These are phyloP conservation scores for Colletotrichum sp. DNA, from an alignment of 2,329 filamentous ascomycete species.

Conservation along the genomic window DNA sequence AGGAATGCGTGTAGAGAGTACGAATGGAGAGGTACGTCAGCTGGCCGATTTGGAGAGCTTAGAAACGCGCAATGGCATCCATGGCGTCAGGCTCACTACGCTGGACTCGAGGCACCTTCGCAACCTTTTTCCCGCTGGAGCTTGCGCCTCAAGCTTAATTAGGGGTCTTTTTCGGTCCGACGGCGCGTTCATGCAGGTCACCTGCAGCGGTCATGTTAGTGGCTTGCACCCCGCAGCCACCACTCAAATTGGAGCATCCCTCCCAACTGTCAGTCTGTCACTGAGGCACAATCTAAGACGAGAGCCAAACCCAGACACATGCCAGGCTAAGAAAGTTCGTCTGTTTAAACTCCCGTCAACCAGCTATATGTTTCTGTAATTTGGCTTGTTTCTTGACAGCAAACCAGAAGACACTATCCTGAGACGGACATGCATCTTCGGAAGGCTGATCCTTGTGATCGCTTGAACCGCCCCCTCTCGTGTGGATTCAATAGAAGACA, in stretches of 20 bases:
- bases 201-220: constrained; percentile 7
- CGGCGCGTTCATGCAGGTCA: constrained; percentile 17
- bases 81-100: constrained; percentile 2
- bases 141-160: constrained; percentile 2
- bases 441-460: background rate
- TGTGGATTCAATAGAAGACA: background rate
- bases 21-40: constrained; percentile 2
- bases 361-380: background rate
- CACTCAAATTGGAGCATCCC: background rate
- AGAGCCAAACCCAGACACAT: too few species aligned
- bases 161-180: constrained; percentile 7
- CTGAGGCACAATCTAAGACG: too few species aligned
- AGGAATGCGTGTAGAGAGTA: background rate
- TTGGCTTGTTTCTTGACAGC: background rate
- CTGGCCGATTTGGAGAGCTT: constrained; percentile 1
- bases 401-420: background rate
- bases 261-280: background rate
- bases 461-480: background rate
- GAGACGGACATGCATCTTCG: background rate
- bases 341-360: background rate
- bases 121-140: background rate
- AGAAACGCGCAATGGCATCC: constrained; percentile 17
- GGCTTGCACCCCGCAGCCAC: background rate
- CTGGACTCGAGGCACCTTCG: background rate
- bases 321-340: rapidly evolving